A percentile compares a stretch with the other conserved stretches of the same genome.
Conservation (phyloP, 495 filamentous ascomycete species). For the Hypomontagnella monticulosa region DNA sequence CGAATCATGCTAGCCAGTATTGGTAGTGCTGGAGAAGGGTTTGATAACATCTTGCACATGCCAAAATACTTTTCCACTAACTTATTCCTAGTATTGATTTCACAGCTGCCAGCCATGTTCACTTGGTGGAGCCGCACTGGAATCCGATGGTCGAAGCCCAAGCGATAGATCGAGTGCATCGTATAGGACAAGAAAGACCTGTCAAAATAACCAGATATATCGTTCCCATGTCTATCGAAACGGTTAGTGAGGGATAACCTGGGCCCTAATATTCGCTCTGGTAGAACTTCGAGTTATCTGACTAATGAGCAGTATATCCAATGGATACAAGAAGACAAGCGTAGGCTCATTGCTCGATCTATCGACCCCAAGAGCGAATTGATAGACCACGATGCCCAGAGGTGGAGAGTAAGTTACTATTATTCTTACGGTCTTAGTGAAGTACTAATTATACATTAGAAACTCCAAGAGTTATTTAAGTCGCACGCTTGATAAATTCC, state of each 20-base stretch:
- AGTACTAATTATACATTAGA: too few relatives aligned
- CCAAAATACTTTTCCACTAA: neutral
- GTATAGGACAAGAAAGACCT: conserved; percentile 37
- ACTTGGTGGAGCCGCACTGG: conserved; percentile 47
- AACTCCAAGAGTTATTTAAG: too few relatives aligned
- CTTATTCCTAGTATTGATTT: conserved; percentile 22
- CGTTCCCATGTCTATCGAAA: conserved; percentile 1
- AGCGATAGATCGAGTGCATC: conserved; percentile 43
- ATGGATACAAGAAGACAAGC: too few relatives aligned
- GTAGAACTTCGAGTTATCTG: too few relatives aligned
- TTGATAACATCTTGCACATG: neutral
- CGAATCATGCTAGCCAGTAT: conserved; percentile 46
- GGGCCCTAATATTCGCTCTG: too few relatives aligned
- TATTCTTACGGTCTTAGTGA: too few relatives aligned
- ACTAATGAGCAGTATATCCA: too few relatives aligned
- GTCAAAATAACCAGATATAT: neutral
- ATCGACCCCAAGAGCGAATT: too few relatives aligned
- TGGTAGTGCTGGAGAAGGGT: conserved; percentile 46
- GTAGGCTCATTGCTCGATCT: too few relatives aligned
- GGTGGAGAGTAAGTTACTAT: too few relatives aligned
- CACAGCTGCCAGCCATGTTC: conserved; percentile 38
- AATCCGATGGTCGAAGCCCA: conserved; percentile 46
- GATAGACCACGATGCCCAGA: too few relatives aligned
- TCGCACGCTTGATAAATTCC: too few relatives aligned
- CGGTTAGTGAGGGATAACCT: neutral